phyloP scores from a whole-genome alignment of 345 rosid genomes.

The Dimocarpus longan region DNA sequence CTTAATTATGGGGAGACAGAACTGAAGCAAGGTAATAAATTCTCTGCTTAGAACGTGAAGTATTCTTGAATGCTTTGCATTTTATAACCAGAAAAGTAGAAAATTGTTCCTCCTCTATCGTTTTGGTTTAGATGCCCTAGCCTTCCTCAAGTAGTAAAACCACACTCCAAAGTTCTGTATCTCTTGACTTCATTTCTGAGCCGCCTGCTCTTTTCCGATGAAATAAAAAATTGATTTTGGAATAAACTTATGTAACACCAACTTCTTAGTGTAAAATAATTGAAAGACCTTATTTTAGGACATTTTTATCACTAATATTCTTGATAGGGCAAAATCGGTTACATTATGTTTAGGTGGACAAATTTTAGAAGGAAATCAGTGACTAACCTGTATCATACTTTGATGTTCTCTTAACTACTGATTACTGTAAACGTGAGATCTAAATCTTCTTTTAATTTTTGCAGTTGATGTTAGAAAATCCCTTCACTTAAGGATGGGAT shows the following conservation, averaged over 20 bases:
- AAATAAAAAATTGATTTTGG: background rate
- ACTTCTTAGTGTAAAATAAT: background rate
- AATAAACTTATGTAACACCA: background rate
- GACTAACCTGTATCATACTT: slow-evolving; percentile 6
- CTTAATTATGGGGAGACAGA: slow-evolving; percentile 91
- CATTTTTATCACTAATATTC: background rate
- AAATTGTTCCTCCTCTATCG: background rate
- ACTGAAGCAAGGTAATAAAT: slow-evolving; percentile 74
- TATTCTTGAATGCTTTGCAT: slow-evolving; percentile 1
- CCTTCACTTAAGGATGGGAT: slow-evolving; percentile 73
- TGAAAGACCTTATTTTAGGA: background rate
- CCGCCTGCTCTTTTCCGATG: background rate
- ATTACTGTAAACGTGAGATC: background rate
- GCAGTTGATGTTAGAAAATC: slow-evolving; percentile 81
- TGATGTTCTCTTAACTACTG: slow-evolving; percentile 4
- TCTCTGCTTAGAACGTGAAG: slow-evolving; percentile 5
- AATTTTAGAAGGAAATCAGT: slow-evolving; percentile 1
- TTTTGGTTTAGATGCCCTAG: background rate
- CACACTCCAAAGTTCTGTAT: background rate
- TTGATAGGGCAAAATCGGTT: background rate
- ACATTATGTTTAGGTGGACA: background rate
- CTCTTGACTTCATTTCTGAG: background rate
- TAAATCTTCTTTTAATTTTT: slow-evolving; percentile 16
- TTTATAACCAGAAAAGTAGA: background rate
- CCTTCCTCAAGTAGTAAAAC: background rate